These are phyloP conservation scores for Ogataea degrootiae DNA, from an alignment of 805 yeast genomes.

Conservation along the genomic window DNA sequence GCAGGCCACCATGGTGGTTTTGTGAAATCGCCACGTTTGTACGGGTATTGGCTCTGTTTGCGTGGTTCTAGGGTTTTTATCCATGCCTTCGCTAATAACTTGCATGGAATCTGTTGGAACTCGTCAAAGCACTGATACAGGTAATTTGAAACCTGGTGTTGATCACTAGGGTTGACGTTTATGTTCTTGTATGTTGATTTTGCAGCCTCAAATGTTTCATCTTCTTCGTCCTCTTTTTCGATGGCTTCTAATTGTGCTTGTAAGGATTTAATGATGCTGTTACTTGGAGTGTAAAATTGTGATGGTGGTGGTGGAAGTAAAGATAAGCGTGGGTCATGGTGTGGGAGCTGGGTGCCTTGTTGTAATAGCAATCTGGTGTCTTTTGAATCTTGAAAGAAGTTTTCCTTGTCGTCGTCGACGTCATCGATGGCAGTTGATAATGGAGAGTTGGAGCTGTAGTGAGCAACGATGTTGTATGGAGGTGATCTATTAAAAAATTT, in stretches of 20 bases:
- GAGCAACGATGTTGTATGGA: neutral
- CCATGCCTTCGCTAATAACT: slow-evolving; percentile 62
- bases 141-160: slow-evolving; percentile 19
- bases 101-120: slow-evolving; percentile 53
- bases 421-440: neutral
- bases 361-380: too few species aligned
- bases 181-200: slow-evolving; percentile 13
- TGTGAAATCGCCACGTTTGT: slow-evolving; percentile 43
- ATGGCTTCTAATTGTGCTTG: neutral
- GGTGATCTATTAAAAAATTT: neutral
- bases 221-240: neutral
- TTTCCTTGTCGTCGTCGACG: neutral
- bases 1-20: slow-evolving; percentile 74
- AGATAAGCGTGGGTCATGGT: too few species aligned
- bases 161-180: slow-evolving; percentile 14
- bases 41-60: slow-evolving; percentile 61
- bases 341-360: too few species aligned
- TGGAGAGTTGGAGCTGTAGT: neutral
- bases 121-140: slow-evolving; percentile 30
- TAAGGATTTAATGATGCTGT: neutral
- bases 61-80: slow-evolving; percentile 60
- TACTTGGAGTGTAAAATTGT: neutral
- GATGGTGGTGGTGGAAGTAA: neutral
- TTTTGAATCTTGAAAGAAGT: neutral
- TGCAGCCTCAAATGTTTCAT: slow-evolving; percentile 2